Base-by-base conservation (phyloP, 2,329 filamentous ascomycete genomes). In the Sphaceloma murrayae region DNA sequence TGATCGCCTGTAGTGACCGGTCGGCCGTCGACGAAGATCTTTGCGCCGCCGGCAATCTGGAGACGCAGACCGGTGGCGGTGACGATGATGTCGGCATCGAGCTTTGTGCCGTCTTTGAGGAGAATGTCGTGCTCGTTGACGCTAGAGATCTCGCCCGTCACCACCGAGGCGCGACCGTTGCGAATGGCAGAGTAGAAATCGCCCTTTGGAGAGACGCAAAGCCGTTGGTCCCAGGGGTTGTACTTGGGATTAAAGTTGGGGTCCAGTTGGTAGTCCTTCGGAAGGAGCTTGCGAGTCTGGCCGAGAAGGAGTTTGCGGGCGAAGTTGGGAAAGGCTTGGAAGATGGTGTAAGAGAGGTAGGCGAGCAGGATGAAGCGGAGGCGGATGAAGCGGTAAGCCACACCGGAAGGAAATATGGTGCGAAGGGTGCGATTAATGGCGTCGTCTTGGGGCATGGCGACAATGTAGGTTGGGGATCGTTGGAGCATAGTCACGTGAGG, bases 401-500 rank as follows among this genome's bases (percentile, higher is more conserved):
- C 45, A 19, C 22, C 43, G 24, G 39, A 24, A 5, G 52, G 52
- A 16, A 60, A 45, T n/a, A 74, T 27, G 24, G 55, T 60, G 14
- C 69, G 66, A 8, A 75, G 31, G 34, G 32, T 49, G 11, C 48
- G 43, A 9, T 38, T 39, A 13, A 66, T 34, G 2, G 49, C 46
- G 32, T 67, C 67, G 5, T 56, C 55, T 17, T 69, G 66, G 0
- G 71, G 63, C 1, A 77, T 53, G n/a, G 73, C 65, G 33, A 82
- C 52, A 45, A 88, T 70, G 54, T 85, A 88, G 0, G 72, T 74
- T 0, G 86, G 86, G 34, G 78, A 85, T 46, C 86, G 77, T 63
- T 93, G 85, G 2, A 93, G 70, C 75, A 89, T 85, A 1, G 83
- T 89, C 19, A 87, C 77, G 10, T 74, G 72, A 4, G 63, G 64